Evolutionary conservation across 2,329 filamentous ascomycete genomes (phyloP), one percentile per base, ranked within the genome.

Genomic region (Fonsecaea pedrosoi): DNA sequence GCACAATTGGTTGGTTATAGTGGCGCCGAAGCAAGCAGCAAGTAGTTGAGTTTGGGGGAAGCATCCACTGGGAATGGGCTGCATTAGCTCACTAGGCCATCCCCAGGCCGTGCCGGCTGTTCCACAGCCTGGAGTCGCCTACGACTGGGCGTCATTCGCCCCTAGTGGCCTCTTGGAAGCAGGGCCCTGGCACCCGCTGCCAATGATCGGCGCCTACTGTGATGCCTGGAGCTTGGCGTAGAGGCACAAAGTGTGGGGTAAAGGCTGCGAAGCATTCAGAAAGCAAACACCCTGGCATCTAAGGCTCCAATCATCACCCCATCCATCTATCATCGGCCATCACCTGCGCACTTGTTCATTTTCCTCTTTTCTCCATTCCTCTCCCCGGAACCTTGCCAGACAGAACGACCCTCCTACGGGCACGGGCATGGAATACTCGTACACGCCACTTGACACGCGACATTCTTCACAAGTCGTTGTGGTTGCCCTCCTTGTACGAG

Each of bases 181-280:
- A 50, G 45, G 12, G 18, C 45, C 42, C 59, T 5, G 12, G 32
- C 13, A 34, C 59, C 59, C 59, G 38, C 45, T 34, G 42, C 38
- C 60, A 55, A 55, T 37, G 53, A 62, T 62, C 60, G 40, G 37
- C 60, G 50, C 60, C 60, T 35, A 34, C 50, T 35, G n/a, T 18
- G 18, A 25, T 50, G 45, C 45, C 12, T 10, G 5, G 45, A 9
- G 1, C 60, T 62, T 62, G 60, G 60, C 60, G 37, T 5, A 32
- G 35, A 32, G 37, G 34, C 21, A 55, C 60, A 56, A 62, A 62
- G 60, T 62, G 60, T 62, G 60, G 60, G 60, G 60, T 55, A 62
- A 35, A 62, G 40, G 45, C 45, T 12, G 18, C 45, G 18, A 50
- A 21, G 45, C 45, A 50, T 50, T 9, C 10, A 50, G 45, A 25